phyloP scores from a whole-genome alignment of 2,329 filamentous ascomycete genomes.

The Pseudogymnoascus sp. region DNA sequence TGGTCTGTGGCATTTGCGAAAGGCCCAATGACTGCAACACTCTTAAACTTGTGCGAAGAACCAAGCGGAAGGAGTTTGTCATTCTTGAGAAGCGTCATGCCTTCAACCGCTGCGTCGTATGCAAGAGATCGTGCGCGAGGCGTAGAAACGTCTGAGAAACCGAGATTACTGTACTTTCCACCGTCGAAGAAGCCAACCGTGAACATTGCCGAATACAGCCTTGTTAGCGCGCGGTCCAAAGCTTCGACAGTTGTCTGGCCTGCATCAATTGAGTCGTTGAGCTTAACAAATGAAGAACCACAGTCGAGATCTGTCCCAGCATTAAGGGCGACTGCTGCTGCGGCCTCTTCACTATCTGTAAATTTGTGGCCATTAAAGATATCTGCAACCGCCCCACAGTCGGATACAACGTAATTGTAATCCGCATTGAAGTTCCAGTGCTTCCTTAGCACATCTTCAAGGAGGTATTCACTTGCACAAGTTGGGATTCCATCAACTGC shows the following conservation, averaged over 20 bases:
- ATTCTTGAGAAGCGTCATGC: slow-evolving; percentile 23
- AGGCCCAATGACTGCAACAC: slow-evolving; percentile 20
- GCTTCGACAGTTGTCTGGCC: slow-evolving; percentile 37
- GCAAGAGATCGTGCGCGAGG: slow-evolving; percentile 16
- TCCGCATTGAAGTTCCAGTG: slow-evolving; percentile 57
- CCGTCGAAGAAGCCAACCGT: slow-evolving; percentile 52
- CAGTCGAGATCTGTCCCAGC: slow-evolving; percentile 5
- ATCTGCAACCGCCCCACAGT: slow-evolving; percentile 57
- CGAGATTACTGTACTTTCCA: slow-evolving; percentile 44
- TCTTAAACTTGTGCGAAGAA: slow-evolving; percentile 6
- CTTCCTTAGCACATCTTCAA: slow-evolving; percentile 55
- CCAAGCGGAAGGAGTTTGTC: slow-evolving; percentile 18
- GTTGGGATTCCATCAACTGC: slow-evolving; percentile 58
- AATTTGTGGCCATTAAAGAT: slow-evolving; percentile 27
- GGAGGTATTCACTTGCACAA: slow-evolving; percentile 55
- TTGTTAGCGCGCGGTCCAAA: slow-evolving; percentile 42
- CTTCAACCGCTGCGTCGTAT: slow-evolving; percentile 19
- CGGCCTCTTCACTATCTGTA: not conserved
- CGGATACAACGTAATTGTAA: slow-evolving; percentile 56
- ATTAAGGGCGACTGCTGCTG: not conserved
- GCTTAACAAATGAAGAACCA: not conserved
- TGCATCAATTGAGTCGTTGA: slow-evolving; percentile 21
- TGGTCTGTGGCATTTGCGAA: slow-evolving; percentile 21
- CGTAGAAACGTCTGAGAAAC: slow-evolving; percentile 34
- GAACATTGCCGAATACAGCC: slow-evolving; percentile 48